These are phyloP conservation scores for Oldenlandia corymbosa DNA, from an alignment of 257 asterid species.

Conservation along the genomic window DNA sequence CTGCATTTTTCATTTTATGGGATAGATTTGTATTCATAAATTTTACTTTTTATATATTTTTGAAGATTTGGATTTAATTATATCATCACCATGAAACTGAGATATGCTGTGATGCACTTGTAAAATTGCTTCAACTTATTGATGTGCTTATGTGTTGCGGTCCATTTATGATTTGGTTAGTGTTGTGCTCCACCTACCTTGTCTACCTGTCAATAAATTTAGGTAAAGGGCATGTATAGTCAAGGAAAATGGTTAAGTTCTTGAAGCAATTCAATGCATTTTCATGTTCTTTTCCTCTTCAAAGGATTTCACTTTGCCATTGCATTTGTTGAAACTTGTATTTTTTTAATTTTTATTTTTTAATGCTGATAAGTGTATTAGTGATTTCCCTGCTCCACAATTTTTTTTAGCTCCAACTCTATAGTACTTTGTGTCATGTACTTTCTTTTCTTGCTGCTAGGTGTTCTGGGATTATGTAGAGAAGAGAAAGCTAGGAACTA, in stretches of 20 bases:
- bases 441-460: slow-evolving; percentile 28
- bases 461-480: slow-evolving; percentile 88
- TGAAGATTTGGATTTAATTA: no score
- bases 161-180: not conserved
- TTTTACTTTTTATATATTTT: no score
- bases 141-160: not conserved
- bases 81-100: no score
- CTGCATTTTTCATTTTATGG: no score
- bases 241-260: not conserved
- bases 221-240: not conserved
- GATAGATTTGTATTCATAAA: no score
- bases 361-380: no score
- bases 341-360: not conserved
- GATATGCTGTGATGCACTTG: no score
- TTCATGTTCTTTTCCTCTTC: not conserved
- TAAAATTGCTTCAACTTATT: not conserved
- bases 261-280: not conserved
- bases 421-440: not conserved
- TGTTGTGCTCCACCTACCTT: not conserved
- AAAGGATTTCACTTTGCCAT: not conserved
- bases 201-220: not conserved
- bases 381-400: not conserved
- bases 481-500: slow-evolving; percentile 61
- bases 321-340: not conserved
- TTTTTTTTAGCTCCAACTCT: not conserved